Evolutionary conservation across 305 asterid species (phyloP).

Genomic region (Solanum aculeatissimum): DNA sequence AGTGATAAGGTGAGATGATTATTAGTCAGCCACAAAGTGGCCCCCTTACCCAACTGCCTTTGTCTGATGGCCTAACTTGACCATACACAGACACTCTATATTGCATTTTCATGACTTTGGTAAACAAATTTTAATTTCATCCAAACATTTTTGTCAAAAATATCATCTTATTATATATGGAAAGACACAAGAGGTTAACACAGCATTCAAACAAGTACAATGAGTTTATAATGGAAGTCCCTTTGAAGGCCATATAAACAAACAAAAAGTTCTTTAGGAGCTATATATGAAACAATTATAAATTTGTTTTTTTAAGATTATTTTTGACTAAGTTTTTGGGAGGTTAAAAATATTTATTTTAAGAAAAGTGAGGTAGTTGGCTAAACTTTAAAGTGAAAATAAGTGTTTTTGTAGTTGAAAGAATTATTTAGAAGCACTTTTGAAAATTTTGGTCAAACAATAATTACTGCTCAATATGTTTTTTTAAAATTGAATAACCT

Average conservation of each 20-base stretch:
- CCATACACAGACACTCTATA: background rate
- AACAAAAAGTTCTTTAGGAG: background rate
- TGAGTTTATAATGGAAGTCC: background rate
- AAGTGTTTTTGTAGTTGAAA: background rate
- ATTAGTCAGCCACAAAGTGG: background rate
- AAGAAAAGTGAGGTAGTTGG: background rate
- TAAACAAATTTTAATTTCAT: background rate
- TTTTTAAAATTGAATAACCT: no score
- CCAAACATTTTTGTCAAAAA: background rate
- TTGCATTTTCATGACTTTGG: background rate
- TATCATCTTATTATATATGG: background rate
- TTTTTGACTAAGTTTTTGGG: background rate
- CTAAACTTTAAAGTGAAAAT: background rate
- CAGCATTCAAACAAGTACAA: background rate
- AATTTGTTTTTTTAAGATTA: background rate
- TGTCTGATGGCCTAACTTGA: constrained; percentile 7
- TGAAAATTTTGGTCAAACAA: background rate
- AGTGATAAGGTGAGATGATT: background rate
- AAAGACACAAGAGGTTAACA: background rate
- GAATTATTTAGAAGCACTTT: background rate
- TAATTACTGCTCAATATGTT: background rate
- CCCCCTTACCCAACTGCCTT: background rate
- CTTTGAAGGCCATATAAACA: background rate
- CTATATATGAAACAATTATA: background rate
- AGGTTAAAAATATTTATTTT: background rate